A percentile compares a stretch with the other conserved stretches of the same genome.
Conservation (phyloP, 257 asterid species). For the Nicotiana paniculata region DNA sequence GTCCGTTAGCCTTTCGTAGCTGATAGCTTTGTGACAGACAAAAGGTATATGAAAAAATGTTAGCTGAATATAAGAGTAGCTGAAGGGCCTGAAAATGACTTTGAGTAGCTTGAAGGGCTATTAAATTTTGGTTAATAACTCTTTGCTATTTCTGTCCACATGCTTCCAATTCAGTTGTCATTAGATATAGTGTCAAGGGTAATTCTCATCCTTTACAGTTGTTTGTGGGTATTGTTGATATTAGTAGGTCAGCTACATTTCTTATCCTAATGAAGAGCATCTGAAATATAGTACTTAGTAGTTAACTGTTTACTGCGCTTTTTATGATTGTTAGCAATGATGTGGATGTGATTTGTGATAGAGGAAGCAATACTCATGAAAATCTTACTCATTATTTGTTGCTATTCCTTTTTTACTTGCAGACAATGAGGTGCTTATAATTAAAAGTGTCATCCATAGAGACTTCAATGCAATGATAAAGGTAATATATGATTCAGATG, state of each 20-base stretch:
- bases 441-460: slow-evolving; percentile 88
- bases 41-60: background rate
- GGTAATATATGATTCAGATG: slow-evolving; percentile 31
- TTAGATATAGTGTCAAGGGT: background rate
- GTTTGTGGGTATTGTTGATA: background rate
- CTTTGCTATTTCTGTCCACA: background rate
- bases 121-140: background rate
- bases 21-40: background rate
- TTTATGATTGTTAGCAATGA: background rate
- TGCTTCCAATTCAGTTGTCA: background rate
- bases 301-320: background rate
- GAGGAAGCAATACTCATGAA: background rate
- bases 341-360: background rate
- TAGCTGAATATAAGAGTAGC: background rate
- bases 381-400: background rate
- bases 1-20: background rate
- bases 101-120: background rate
- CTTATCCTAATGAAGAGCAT: background rate
- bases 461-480: slow-evolving; percentile 84
- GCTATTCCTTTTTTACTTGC: slow-evolving; percentile 22
- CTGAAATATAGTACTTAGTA: background rate
- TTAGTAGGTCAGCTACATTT: background rate
- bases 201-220: background rate
- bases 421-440: slow-evolving; percentile 86
- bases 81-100: background rate